Base-by-base conservation (phyloP, 257 asterid genomes). In the Nicotiana noctiflora region DNA sequence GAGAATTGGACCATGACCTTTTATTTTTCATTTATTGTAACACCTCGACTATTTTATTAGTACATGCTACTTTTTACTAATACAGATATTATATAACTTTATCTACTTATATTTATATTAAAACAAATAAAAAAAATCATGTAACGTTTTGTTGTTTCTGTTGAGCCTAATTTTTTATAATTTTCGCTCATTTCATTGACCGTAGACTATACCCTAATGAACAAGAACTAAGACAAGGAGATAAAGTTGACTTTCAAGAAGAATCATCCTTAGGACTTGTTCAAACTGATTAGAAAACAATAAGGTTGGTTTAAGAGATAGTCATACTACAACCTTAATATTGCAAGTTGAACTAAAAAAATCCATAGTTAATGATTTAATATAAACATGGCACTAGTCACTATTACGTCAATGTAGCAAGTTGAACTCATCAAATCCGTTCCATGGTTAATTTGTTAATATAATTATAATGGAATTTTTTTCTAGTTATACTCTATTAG, bases 211-310 rank as follows among this genome's bases (percentile, higher is more conserved):
- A 0, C 77, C 34, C 15, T 19, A 68, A 37, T 40, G 34, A 53
- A 68, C 18, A 37, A 68, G 57, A 3, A 11, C 13, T 2, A 68
- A 68, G n/a, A 68, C 31, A 11, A 37, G 55, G 12, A 40, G 44
- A 19, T 5, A 10, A n/a, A 37, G 0, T n/a, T 37, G 56, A 68
- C 56, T 6, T 40, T 68, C 12, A 18, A 8, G 27, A 13, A 67
- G 52, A 37, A 67, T 55, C 55, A 53, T 56, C 64, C 29, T 23
- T 29, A 14, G 9, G 56, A 68, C 59, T 60, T 14, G 56, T 83
- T 79, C 82, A 83, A 68, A 49, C 75, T 27, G 23, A 31, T 46
- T 37, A 31, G 13, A 23, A 59, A 80, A 55, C 12, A 53, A 66
- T 68, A 10, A 40, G 19, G 32, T 68, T 8, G 57, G 76, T 40